Base-by-base conservation (phyloP, 768 basidiomycete species). In the Rhizopogon vesiculosus region DNA sequence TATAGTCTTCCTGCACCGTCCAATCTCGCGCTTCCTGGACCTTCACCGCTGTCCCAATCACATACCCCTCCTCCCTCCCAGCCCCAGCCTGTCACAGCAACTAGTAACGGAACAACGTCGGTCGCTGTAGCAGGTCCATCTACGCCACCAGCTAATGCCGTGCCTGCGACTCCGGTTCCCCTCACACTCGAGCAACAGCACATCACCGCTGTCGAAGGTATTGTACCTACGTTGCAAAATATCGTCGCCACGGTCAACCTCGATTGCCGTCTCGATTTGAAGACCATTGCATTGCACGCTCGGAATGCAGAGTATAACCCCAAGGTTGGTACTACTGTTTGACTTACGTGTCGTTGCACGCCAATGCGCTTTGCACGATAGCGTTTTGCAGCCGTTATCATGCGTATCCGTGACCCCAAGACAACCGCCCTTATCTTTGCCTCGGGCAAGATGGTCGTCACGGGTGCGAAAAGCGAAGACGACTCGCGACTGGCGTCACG, bases 371-470 rank as follows among this genome's bases (percentile, higher is more conserved):
- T 74, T 77, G 76, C 75, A 76, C 79, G 74, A 78, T 74, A 99
- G 97, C 97, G 97, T 88, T 99, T 99, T 79, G 97, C 96, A 64
- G 97, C 97, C 58, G 97, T 98, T 63, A 98, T 99, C 76, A 99
- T 99, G 97, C 93, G 97, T 73, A 98, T 99, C 68, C 94, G 97
- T 63, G 97, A 98, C 65, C 97, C 97, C 50, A 99, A 99, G 81
- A 99, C 97, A 57, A 99, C 97, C 51, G 97, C 96, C 22, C 85
- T 99, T 63, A 98, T 99, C 73, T 99, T 99, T 73, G 97, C 97
- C 35, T 96, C 93, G 56, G 97, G 97, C 69, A 99, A 98, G 84
- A 98, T 99, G 92, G 97, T 99, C 71, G 96, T 98, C 56, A 98
- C 97, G 41, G 97, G 97, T 69, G 97, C 97, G 46, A 99, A 98